Evolutionary conservation across 192 early-diverging fungal species (phyloP).

Genomic region (Coemansia javaensis): DNA sequence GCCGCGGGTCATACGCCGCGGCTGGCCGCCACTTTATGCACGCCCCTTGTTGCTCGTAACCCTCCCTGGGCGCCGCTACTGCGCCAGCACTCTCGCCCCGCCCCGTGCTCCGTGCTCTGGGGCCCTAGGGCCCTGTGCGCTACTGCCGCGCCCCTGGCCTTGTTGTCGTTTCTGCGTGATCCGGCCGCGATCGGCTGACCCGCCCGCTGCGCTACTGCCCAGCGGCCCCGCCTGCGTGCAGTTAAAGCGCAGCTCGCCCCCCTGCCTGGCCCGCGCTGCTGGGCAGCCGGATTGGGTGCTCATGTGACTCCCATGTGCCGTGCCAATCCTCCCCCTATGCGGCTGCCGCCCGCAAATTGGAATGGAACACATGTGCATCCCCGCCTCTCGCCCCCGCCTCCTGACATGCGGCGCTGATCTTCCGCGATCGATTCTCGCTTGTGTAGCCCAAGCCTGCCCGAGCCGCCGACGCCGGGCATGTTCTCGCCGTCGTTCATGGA

Average conservation of each 20-base stretch:
- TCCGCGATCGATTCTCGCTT: neutral
- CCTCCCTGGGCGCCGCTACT: slow-evolving; percentile 3
- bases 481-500: slow-evolving; percentile 69
- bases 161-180: too few relatives aligned
- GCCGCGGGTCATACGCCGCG: slow-evolving; percentile 17
- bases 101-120: neutral
- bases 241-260: too few relatives aligned
- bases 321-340: slow-evolving; percentile 11
- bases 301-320: slow-evolving; percentile 6
- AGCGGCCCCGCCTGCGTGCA: too few relatives aligned
- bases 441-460: slow-evolving; percentile 18
- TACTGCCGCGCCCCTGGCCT: neutral
- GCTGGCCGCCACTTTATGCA: slow-evolving; percentile 38
- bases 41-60: slow-evolving; percentile 33
- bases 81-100: neutral
- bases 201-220: too few relatives aligned
- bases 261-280: too few relatives aligned
- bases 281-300: neutral
- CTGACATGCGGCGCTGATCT: neutral
- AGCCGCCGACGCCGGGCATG: slow-evolving; percentile 63
- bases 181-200: too few relatives aligned
- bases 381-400: neutral
- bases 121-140: neutral
- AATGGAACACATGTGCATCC: slow-evolving; percentile 6
- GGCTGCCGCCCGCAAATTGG: slow-evolving; percentile 5